Base-by-base conservation (phyloP, 1,284 basidiomycete genomes). In the Ustilago loliicola region DNA sequence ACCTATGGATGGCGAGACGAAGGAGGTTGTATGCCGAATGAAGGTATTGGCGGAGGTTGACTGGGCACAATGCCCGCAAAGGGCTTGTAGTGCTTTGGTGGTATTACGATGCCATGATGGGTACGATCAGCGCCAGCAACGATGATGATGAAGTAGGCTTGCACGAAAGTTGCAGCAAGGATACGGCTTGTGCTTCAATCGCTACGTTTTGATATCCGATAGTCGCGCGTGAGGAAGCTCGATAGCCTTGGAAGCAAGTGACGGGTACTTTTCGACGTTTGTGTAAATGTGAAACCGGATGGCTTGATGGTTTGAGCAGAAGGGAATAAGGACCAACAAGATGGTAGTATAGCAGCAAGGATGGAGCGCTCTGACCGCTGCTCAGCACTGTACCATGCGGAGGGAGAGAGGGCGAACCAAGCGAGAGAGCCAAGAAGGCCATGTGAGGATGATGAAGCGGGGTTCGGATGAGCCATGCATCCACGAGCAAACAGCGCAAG, bases 71-170 rank as follows among this genome's bases (percentile, higher is more conserved):
- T 54, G 66, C 61, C 61, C 42, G 27, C 7, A 3, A 47, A 53
- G 54, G 59, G 38, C 55, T 27, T 57, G 54, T 36, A 38, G 6
- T 45, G 36, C 36, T 7, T 42, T 56, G 15, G 13, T 36, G 27
- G 45, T 10, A n/a, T 47, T 53, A 67, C 47, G 21, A 45, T 51
- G 23, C 27, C 66, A 67, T 61, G 66, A 17, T 38, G 42, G 23
- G 51, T 10, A 10, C 15, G 15, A 5, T 42, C 17, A 19, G 40
- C 17, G 40, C 13, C n/a, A 42, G 40, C 40, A 42, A 42, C 32
- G 32, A 34, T 7, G 32, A 34, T 34, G 32, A 11, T 34, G n/a
- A n/a, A n/a, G 11, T 34, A 11, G 11, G 32, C 5, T 34, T 34
- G 7, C 32, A 34, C 5, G 7, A 11, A 34, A 11, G 32, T 11